Evolutionary conservation across 2,329 filamentous ascomycete species (phyloP), one percentile per base, ranked within the genome.

Genomic region (Talaromyces verruculosus): DNA sequence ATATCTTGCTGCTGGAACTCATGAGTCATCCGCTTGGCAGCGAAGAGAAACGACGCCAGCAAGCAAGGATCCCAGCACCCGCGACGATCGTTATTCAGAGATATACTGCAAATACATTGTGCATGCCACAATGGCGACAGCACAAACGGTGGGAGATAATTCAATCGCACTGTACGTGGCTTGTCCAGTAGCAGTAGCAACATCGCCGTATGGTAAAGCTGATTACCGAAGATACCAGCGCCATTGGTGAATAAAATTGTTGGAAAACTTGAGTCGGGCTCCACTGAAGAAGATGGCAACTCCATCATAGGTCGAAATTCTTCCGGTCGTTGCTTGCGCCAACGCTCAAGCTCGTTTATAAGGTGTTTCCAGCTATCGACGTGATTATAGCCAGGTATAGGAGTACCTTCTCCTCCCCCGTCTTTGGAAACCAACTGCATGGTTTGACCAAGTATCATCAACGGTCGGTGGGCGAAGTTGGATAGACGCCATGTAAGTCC

Each of bases 121-220:
- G 81, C 77, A 69, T 85, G 83, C 82, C 82, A 84, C 8, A 84
- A 71, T 0, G 79, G 74, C 1, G 83, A 84, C 67, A 78, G 73
- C 1, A 75, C 64, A 33, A 30, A 28, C 17, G 30, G 35, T 2
- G 17, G 28, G 66, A 75, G 59, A 69, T 78, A 68, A 67, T 68
- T 72, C 7, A 74, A 72, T 7, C 72, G 73, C 3, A 80, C 72
- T 2, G 79, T 82, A 4, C 81, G 78, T 19, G 85, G 84, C 66
- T 81, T 82, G 69, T 82, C 79, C 65, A 82, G 82, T 19, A 87
- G 77, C 64, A 87, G 73, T 0, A 86, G 71, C 7, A 86, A 71
- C 76, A 84, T 84, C 1, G 84, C 83, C 0, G 84, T 84, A 68
- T 87, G 85, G 69, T 85, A 87, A 2, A 87, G 75, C 69, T 86